phyloP scores from a whole-genome alignment of 805 yeast genomes.

The Komagataella ulmi region DNA sequence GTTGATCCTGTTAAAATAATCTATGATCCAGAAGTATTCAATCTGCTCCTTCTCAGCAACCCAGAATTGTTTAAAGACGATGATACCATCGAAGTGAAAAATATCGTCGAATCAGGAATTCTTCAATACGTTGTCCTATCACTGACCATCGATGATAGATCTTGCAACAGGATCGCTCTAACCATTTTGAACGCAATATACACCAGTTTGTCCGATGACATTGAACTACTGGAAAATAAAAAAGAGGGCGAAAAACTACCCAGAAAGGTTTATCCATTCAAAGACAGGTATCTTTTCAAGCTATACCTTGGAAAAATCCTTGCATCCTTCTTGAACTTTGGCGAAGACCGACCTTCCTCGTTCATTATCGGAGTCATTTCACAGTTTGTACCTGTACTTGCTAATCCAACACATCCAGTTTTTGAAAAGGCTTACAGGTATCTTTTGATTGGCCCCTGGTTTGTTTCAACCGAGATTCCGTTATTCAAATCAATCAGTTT shows the following conservation, averaged over 20 bases:
- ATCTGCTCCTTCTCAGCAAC: conserved; percentile 48
- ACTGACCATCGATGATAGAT: conserved; percentile 22
- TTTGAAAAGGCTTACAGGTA: conserved; percentile 62
- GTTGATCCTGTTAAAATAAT: conserved; percentile 1
- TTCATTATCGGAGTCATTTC: conserved; percentile 43
- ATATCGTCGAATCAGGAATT: conserved; percentile 41
- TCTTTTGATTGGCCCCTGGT: conserved; percentile 41
- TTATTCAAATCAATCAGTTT: conserved; percentile 25
- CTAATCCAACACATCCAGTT: conserved; percentile 60
- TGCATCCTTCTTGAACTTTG: conserved; percentile 17
- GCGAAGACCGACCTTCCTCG: conserved; percentile 21
- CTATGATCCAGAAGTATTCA: conserved; percentile 64
- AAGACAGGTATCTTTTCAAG: conserved; percentile 42
- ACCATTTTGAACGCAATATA: conserved; percentile 31
- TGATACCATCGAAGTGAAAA: conserved; percentile 31
- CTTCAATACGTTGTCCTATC: conserved; percentile 36
- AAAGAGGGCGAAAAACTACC: conserved; percentile 3
- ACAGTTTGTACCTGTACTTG: conserved; percentile 39
- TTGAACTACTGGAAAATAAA: conserved; percentile 13
- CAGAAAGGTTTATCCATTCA: conserved; percentile 18
- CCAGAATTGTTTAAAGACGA: conserved; percentile 34
- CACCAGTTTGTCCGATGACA: conserved; percentile 24
- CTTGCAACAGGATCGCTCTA: conserved; percentile 22
- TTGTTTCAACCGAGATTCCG: conserved; percentile 30
- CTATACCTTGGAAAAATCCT: conserved; percentile 36